phyloP scores from a whole-genome alignment of 2,329 filamentous ascomycete species.

The Fusarium austroafricanum region DNA sequence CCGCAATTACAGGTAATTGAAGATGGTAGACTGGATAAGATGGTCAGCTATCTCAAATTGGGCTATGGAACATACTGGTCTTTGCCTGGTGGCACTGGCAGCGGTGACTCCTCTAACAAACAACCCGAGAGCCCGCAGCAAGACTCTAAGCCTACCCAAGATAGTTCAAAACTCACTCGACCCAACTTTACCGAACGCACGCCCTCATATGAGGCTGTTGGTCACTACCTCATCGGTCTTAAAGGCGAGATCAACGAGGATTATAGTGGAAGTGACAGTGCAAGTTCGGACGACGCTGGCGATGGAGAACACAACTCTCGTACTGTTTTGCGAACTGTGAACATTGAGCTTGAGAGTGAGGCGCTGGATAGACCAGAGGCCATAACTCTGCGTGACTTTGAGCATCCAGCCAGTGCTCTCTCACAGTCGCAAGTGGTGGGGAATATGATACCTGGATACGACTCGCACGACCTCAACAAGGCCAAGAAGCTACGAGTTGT shows the following conservation, averaged over 20 bases:
- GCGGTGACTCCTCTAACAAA: conserved; percentile 33
- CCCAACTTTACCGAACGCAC: conserved; percentile 24
- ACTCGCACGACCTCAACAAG: conserved; percentile 64
- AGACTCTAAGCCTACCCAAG: conserved; percentile 25
- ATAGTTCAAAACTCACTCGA: conserved; percentile 18
- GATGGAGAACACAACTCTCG: conserved; percentile 60
- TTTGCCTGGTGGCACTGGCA: conserved; percentile 48
- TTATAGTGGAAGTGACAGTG: conserved; percentile 48
- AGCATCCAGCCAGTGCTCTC: conserved; percentile 50
- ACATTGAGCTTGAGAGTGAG: conserved; percentile 69
- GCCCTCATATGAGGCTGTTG: conserved; percentile 50
- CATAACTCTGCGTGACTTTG: conserved; percentile 60
- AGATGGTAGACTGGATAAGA: conserved; percentile 62
- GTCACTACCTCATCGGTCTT: conserved; percentile 75
- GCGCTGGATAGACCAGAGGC: conserved; percentile 55
- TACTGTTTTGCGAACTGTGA: conserved; percentile 72
- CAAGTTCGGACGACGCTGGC: conserved; percentile 48
- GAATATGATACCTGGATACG: conserved; percentile 49
- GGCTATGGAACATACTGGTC: conserved; percentile 77
- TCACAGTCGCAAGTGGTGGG: conserved; percentile 52
- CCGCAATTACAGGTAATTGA: conserved; percentile 27
- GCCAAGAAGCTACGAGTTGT: conserved; percentile 72
- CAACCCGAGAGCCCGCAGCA: conserved; percentile 21
- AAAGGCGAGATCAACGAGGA: conserved; percentile 70
- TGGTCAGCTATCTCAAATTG: conserved; percentile 73